Conservation (phyloP, 2,329 filamentous ascomycete species). For the Trichoderma sp. region DNA sequence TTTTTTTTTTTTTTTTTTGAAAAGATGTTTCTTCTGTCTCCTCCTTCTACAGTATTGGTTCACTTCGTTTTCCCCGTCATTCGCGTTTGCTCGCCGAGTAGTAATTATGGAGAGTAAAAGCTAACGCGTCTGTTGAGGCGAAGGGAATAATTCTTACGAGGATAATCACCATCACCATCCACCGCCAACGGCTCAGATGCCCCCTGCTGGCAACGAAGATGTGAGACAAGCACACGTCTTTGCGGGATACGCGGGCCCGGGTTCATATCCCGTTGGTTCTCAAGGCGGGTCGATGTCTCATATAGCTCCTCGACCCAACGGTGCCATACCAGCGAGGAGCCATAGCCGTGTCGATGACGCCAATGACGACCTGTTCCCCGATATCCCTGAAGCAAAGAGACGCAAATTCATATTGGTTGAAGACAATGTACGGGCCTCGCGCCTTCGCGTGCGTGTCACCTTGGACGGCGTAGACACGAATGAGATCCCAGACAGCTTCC, state of each 20-base stretch:
- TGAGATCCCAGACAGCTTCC: slow-evolving; percentile 94
- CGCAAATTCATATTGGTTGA: slow-evolving; percentile 97
- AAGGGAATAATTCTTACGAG: slow-evolving; percentile 63
- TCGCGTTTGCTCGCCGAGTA: slow-evolving; percentile 27
- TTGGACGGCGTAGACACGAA: slow-evolving; percentile 93
- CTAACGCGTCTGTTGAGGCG: slow-evolving; percentile 51
- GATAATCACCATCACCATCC: slow-evolving; percentile 69
- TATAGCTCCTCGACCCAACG: slow-evolving; percentile 46
- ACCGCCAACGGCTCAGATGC: slow-evolving; percentile 56
- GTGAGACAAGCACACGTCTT: slow-evolving; percentile 76
- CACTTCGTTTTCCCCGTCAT: not conserved
- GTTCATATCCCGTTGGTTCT: slow-evolving; percentile 48
- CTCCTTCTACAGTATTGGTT: not conserved
- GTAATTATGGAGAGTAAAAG: slow-evolving; percentile 30
- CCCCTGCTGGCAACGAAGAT: slow-evolving; percentile 58
- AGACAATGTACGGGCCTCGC: slow-evolving; percentile 76
- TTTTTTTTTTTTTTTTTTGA: too few relatives aligned
- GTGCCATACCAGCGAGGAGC: slow-evolving; percentile 42
- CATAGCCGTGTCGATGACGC: slow-evolving; percentile 55
- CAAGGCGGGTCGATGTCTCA: slow-evolving; percentile 65
- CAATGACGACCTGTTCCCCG: slow-evolving; percentile 75
- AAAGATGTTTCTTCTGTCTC: not conserved
- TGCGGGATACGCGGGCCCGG: slow-evolving; percentile 65
- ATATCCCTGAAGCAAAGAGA: slow-evolving; percentile 85
- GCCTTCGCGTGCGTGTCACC: slow-evolving; percentile 86